These are phyloP conservation scores for Aquilaria malaccensis DNA, from an alignment of 345 rosid genomes.

Conservation along the genomic window DNA sequence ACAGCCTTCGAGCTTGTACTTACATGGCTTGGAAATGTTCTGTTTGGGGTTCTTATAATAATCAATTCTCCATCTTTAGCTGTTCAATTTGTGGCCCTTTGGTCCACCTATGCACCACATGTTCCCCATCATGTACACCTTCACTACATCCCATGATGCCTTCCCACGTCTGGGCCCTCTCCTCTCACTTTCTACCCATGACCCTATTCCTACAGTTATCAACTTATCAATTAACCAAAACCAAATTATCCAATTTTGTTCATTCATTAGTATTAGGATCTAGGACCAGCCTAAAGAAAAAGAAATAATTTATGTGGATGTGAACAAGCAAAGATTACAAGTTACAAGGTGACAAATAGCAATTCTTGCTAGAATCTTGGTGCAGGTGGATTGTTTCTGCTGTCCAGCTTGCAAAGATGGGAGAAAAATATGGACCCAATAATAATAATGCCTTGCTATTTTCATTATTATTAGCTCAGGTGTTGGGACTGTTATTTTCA, in stretches of 20 bases:
- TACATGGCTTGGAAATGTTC: slow-evolving; percentile 4
- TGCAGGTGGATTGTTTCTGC: not conserved
- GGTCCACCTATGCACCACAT: slow-evolving; percentile 11
- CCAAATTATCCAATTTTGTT: too few species aligned
- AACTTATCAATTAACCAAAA: too few species aligned
- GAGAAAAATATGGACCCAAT: slow-evolving; percentile 1
- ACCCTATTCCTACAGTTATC: not conserved
- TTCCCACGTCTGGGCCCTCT: slow-evolving; percentile 1
- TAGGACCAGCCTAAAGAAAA: not conserved
- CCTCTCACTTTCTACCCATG: not conserved
- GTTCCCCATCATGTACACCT: slow-evolving; percentile 12
- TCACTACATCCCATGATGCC: slow-evolving; percentile 11
- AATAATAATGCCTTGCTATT: not conserved
- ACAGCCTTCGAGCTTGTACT: not conserved
- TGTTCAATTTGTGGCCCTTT: not conserved
- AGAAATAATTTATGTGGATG: slow-evolving; percentile 2
- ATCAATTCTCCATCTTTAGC: not conserved
- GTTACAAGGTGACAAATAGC: slow-evolving; percentile 6
- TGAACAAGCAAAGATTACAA: slow-evolving; percentile 7
- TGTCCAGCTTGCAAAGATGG: slow-evolving; percentile 5
- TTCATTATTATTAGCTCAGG: not conserved
- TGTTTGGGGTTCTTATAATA: slow-evolving; percentile 10
- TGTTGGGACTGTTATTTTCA: not conserved
- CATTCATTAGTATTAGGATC: too few species aligned
- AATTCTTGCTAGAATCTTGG: not conserved